Conservation (phyloP, 2,329 filamentous ascomycete genomes). For the Alternaria infectoria region DNA sequence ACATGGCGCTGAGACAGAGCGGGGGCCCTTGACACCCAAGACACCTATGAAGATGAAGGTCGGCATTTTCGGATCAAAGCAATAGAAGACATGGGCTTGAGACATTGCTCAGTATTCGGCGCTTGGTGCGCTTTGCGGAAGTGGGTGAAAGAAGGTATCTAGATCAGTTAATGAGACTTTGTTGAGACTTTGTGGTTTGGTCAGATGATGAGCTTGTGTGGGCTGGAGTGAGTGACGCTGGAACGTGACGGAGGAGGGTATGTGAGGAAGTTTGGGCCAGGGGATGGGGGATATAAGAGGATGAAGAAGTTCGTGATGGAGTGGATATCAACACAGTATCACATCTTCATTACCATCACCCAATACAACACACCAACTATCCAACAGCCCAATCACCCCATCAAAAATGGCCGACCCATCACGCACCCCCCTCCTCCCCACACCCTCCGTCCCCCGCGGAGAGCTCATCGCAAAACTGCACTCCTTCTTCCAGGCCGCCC, state of each 20-base stretch:
- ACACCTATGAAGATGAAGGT: conserved; percentile 8
- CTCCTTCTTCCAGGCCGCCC: background rate
- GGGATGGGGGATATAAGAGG: background rate
- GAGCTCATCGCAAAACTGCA: background rate
- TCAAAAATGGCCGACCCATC: background rate
- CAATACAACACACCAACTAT: background rate
- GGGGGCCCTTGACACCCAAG: background rate
- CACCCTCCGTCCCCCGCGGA: background rate
- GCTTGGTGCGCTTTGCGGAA: background rate
- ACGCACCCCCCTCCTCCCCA: background rate
- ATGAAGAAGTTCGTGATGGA: background rate
- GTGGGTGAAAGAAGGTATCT: background rate
- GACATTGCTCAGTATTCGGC: background rate
- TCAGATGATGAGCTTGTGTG: background rate
- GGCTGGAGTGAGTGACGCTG: background rate
- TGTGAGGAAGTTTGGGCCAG: background rate
- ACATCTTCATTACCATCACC: background rate
- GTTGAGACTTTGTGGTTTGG: background rate
- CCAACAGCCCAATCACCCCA: background rate
- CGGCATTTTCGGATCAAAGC: conserved; percentile 6
- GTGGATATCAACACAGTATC: background rate
- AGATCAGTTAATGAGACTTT: background rate
- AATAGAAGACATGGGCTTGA: background rate
- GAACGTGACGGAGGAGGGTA: background rate
- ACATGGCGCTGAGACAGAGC: background rate